Evolutionary conservation across 163 green algal species (phyloP).

Genomic region (Prototheca wickerhamii): DNA sequence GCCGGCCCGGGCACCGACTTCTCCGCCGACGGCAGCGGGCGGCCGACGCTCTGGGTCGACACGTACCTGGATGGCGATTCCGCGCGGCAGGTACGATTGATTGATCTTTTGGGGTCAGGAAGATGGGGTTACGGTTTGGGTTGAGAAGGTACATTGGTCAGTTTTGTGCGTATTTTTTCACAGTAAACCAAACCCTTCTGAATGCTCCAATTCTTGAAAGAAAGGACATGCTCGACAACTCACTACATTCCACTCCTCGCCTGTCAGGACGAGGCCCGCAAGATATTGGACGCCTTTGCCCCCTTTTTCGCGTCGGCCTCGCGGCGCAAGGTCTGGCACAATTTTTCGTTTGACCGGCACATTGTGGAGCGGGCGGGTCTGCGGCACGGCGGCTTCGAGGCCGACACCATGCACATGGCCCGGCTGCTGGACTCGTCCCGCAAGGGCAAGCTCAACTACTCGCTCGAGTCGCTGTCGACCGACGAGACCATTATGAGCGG

Average conservation of each 20-base stretch:
- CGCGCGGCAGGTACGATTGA: conserved; percentile 3
- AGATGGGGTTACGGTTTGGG: too few relatives aligned
- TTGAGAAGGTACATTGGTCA: too few relatives aligned
- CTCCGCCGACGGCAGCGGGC: conserved; percentile 8
- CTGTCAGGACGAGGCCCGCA: conserved; percentile 11
- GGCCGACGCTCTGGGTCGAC: conserved; percentile 55
- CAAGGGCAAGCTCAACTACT: conserved; percentile 51
- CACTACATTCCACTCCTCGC: background rate
- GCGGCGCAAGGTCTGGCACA: conserved; percentile 88
- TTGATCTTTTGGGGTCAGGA: too few relatives aligned
- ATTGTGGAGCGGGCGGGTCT: conserved; percentile 48
- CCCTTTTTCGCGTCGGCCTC: conserved; percentile 57
- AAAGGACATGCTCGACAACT: background rate
- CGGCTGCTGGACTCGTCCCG: conserved; percentile 78
- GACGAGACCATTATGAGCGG: conserved; percentile 11
- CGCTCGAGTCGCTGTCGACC: conserved; percentile 55
- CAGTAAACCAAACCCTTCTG: too few relatives aligned
- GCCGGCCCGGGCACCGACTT: conserved; percentile 67
- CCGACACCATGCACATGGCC: conserved; percentile 98
- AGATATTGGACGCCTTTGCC: conserved; percentile 52
- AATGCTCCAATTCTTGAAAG: too few relatives aligned
- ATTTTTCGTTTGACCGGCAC: conserved; percentile 97
- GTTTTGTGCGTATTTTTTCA: too few relatives aligned
- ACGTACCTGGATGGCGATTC: conserved; percentile 38
- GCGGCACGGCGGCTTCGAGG: conserved; percentile 68